These are phyloP conservation scores for Aspergillus brunneoviolaceus DNA, from an alignment of 2,329 filamentous ascomycete genomes.

Conservation along the genomic window DNA sequence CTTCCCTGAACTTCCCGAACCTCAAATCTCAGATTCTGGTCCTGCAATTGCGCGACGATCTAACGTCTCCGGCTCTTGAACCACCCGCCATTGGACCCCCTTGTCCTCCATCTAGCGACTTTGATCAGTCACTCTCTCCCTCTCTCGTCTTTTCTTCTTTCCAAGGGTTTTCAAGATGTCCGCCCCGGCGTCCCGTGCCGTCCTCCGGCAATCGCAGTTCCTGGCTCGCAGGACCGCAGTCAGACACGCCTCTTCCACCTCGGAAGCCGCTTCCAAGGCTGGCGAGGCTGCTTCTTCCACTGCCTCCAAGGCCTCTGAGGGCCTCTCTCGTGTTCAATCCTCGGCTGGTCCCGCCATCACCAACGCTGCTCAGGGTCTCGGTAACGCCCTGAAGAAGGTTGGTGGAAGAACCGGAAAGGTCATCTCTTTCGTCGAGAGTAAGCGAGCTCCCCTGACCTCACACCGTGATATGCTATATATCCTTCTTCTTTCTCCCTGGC, in stretches of 20 bases:
- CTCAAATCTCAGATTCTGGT: slow-evolving; percentile 41
- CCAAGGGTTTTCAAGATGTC: slow-evolving; percentile 42
- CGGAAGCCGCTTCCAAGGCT: slow-evolving; percentile 47
- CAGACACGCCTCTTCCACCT: slow-evolving; percentile 49
- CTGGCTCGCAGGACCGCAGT: slow-evolving; percentile 46
- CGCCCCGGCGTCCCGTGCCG: slow-evolving; percentile 44
- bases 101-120: slow-evolving; percentile 33
- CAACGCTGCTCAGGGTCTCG: slow-evolving; percentile 67
- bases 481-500: neutral
- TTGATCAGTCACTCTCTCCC: slow-evolving; percentile 28
- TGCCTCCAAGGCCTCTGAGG: slow-evolving; percentile 70
- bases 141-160: slow-evolving; percentile 24
- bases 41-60: slow-evolving; percentile 36
- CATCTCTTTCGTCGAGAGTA: slow-evolving; percentile 82
- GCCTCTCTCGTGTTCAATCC: slow-evolving; percentile 76
- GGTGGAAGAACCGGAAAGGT: slow-evolving; percentile 80
- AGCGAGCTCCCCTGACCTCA: slow-evolving; percentile 38
- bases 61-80: slow-evolving; percentile 29
- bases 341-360: slow-evolving; percentile 76
- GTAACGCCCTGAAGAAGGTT: slow-evolving; percentile 68
- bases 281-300: slow-evolving; percentile 44
- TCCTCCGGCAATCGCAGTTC: slow-evolving; percentile 49
- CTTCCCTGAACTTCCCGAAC: slow-evolving; percentile 46
- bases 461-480: neutral
- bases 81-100: slow-evolving; percentile 41